Percentiles rank a stretch among this genome's conserved stretches.
Conservation (phyloP, 2,329 filamentous ascomycete species). For the Grosmannia huntii region DNA sequence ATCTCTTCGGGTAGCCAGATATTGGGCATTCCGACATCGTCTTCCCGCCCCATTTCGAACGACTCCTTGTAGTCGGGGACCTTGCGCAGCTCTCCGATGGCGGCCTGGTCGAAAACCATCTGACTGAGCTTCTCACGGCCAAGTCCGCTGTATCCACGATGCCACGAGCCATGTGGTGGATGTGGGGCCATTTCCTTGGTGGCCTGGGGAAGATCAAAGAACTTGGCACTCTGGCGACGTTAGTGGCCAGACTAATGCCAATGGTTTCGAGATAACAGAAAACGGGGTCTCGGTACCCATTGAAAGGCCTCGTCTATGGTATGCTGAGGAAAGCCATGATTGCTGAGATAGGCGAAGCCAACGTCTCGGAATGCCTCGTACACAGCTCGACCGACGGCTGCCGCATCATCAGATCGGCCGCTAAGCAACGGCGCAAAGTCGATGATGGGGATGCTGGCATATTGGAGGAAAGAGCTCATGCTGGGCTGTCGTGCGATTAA, state of each 20-base stretch:
- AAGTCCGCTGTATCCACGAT: conserved; percentile 23
- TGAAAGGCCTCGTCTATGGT: conserved; percentile 24
- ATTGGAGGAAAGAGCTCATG: not conserved
- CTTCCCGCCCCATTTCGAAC: conserved; percentile 24
- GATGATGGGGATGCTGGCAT: conserved; percentile 8
- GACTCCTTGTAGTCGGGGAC: conserved; percentile 27
- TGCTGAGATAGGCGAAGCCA: conserved; percentile 23
- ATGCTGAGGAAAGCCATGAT: conserved; percentile 21
- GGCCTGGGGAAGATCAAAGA: conserved; percentile 20
- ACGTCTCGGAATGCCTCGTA: conserved; percentile 18
- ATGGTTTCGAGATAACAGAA: not conserved
- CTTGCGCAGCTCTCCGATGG: conserved; percentile 11
- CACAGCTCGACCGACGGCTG: conserved; percentile 6
- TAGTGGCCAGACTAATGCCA: too few relatives aligned
- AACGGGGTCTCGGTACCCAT: conserved; percentile 8
- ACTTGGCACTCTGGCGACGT: conserved; percentile 7
- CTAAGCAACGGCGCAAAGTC: conserved; percentile 7
- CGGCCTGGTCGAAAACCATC: conserved; percentile 19
- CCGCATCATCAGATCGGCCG: conserved; percentile 1
- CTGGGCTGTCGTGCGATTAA: not conserved
- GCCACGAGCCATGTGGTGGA: conserved; percentile 22
- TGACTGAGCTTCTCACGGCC: conserved; percentile 24
- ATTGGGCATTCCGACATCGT: conserved; percentile 20
- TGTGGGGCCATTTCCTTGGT: conserved; percentile 22
- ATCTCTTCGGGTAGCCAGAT: conserved; percentile 25